Evolutionary conservation across 108 stramenopile genomes (phyloP).

Genomic region (Discostella stelligeroides): DNA sequence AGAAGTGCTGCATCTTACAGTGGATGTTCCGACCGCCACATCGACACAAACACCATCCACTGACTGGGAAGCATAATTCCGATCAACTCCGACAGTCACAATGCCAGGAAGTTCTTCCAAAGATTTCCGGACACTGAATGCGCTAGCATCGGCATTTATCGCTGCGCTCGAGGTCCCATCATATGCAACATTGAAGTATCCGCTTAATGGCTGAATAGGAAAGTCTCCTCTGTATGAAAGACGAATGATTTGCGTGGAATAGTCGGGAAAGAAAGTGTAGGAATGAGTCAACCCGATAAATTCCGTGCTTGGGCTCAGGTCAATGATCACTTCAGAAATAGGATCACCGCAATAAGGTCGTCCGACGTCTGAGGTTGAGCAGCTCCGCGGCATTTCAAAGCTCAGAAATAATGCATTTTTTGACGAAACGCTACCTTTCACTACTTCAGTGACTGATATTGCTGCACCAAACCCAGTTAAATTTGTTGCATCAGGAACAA

Average conservation of each 20-base stretch:
- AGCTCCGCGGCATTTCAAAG: constrained; percentile 60
- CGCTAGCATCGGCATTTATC: constrained; percentile 62
- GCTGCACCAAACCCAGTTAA: constrained; percentile 64
- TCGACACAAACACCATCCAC: constrained; percentile 45
- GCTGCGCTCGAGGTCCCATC: constrained; percentile 50
- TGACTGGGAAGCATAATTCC: constrained; percentile 25
- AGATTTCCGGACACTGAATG: constrained; percentile 53
- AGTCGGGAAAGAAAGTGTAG: constrained; percentile 40
- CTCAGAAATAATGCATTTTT: constrained; percentile 52
- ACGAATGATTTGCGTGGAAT: constrained; percentile 47
- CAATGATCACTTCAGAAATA: constrained; percentile 33
- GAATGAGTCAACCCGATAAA: constrained; percentile 27
- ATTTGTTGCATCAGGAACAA: constrained; percentile 40
- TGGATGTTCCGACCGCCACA: constrained; percentile 35
- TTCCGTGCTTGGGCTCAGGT: constrained; percentile 29
- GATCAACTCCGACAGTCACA: constrained; percentile 59
- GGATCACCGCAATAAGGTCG: constrained; percentile 59
- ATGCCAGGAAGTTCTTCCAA: constrained; percentile 63
- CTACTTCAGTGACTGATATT: constrained; percentile 51
- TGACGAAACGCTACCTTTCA: constrained; percentile 61
- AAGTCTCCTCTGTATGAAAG: constrained; percentile 18
- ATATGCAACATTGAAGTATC: constrained; percentile 70
- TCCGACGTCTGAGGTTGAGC: constrained; percentile 56
- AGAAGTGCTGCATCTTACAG: constrained; percentile 41
- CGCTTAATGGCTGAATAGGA: constrained; percentile 37